Conservation (phyloP, 179 eudicot species). For the Monotropa hypopitys region DNA sequence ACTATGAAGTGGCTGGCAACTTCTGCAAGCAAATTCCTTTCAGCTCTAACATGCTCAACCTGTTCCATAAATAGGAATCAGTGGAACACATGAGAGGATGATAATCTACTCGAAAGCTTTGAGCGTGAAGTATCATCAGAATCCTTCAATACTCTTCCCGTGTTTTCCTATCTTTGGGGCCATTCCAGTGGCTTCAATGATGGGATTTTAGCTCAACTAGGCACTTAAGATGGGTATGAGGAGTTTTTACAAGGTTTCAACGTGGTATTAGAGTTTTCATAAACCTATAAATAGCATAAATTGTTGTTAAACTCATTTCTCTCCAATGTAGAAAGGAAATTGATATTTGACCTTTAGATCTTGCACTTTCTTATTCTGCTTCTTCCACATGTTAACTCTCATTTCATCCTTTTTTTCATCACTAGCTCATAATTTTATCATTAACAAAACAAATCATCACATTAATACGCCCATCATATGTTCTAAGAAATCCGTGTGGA, state of each 20-base stretch:
- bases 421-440: not conserved
- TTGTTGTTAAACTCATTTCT: not conserved
- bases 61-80: constrained; percentile 8
- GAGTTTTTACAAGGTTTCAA: not conserved
- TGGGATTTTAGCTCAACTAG: not conserved
- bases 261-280: not conserved
- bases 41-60: constrained; percentile 80
- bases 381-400: not conserved
- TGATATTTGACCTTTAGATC: not conserved
- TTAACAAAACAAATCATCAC: not conserved
- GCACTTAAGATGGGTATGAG: not conserved
- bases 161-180: not conserved
- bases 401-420: not conserved
- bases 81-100: not conserved
- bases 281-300: not conserved
- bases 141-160: not conserved
- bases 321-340: not conserved
- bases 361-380: not conserved
- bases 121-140: not conserved
- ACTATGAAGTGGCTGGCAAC: constrained; percentile 58
- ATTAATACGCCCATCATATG: not conserved
- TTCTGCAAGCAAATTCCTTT: constrained; percentile 75
- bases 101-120: not conserved
- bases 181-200: not conserved
- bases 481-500: not conserved